phyloP scores from a whole-genome alignment of 139 green algal species.

The Pleodorina starrii region DNA sequence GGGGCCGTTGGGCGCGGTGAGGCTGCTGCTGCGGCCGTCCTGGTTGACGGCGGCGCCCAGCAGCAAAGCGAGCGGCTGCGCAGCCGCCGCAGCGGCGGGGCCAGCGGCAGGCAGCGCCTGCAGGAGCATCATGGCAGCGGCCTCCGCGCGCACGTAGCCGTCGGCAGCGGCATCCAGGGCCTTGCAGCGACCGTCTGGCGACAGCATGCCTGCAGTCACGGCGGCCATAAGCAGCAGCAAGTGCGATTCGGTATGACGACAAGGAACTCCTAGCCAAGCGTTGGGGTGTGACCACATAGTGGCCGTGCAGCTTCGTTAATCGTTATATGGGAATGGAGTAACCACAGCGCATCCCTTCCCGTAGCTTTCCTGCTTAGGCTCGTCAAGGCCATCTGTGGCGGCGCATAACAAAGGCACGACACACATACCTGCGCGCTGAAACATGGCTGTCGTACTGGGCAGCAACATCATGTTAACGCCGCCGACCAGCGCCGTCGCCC shows the following conservation, averaged over 20 bases:
- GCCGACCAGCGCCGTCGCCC: conserved; percentile 65
- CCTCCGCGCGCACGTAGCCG: conserved; percentile 70
- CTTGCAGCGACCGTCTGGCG: conserved; percentile 89
- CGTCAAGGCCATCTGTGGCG: too few species aligned
- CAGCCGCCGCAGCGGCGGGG: background rate
- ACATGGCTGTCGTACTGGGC: conserved; percentile 82
- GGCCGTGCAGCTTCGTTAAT: too few species aligned
- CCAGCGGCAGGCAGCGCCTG: conserved; percentile 4
- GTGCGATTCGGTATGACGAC: too few species aligned
- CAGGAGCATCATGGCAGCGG: conserved; percentile 57
- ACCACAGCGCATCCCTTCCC: too few species aligned
- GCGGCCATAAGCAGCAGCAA: too few species aligned
- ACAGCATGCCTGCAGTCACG: conserved; percentile 74
- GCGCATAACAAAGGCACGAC: too few species aligned
- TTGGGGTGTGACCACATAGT: too few species aligned
- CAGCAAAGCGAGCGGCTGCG: conserved; percentile 54
- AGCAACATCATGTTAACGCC: conserved; percentile 86
- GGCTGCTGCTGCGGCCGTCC: conserved; percentile 86
- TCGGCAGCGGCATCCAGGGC: conserved; percentile 86
- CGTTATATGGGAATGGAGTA: too few species aligned
- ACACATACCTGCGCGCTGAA: conserved; percentile 55
- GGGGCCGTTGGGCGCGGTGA: conserved; percentile 92
- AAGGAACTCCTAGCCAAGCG: too few species aligned
- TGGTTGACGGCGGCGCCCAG: conserved; percentile 77
- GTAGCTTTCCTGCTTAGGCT: too few species aligned